phyloP scores from a whole-genome alignment of 495 filamentous ascomycete species.

The Penicillium silybi region DNA sequence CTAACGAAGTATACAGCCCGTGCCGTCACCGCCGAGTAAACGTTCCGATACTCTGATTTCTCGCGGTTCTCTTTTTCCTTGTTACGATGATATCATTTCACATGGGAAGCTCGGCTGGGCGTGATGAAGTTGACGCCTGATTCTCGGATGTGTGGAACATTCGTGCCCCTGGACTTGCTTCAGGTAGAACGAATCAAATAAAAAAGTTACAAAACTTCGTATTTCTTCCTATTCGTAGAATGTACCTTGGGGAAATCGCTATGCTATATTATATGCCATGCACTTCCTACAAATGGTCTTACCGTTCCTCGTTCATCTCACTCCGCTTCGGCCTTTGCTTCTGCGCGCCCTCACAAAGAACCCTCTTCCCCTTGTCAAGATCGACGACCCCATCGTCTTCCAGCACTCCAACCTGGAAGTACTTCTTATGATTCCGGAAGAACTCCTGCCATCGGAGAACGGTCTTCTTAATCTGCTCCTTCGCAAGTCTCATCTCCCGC shows the following conservation, averaged over 20 bases:
- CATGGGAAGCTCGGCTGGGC: constrained; percentile 42
- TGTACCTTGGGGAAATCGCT: neutral
- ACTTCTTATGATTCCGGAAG: constrained; percentile 73
- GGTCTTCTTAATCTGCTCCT: constrained; percentile 38
- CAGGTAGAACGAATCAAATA: constrained; percentile 33
- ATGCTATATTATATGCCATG: constrained; percentile 1
- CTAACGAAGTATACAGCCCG: constrained; percentile 37
- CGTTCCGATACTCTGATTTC: constrained; percentile 33
- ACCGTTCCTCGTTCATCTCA: constrained; percentile 12
- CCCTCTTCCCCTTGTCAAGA: constrained; percentile 32
- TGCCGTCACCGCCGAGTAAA: constrained; percentile 50
- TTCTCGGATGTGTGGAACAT: constrained; percentile 31
- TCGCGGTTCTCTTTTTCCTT: constrained; percentile 40
- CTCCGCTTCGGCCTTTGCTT: constrained; percentile 40
- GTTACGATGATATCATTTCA: constrained; percentile 45
- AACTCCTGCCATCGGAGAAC: constrained; percentile 54
- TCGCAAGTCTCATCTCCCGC: constrained; percentile 45
- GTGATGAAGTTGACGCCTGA: constrained; percentile 36
- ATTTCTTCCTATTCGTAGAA: constrained; percentile 1
- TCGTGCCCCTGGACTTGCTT: constrained; percentile 25
- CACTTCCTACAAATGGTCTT: neutral
- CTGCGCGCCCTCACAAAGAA: constrained; percentile 45
- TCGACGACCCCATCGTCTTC: constrained; percentile 27
- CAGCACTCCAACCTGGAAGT: constrained; percentile 68
- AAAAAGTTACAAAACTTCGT: constrained; percentile 35